Evolutionary conservation across 148 eudicot genomes (phyloP).

Genomic region (Vaccinium vitisidaea): DNA sequence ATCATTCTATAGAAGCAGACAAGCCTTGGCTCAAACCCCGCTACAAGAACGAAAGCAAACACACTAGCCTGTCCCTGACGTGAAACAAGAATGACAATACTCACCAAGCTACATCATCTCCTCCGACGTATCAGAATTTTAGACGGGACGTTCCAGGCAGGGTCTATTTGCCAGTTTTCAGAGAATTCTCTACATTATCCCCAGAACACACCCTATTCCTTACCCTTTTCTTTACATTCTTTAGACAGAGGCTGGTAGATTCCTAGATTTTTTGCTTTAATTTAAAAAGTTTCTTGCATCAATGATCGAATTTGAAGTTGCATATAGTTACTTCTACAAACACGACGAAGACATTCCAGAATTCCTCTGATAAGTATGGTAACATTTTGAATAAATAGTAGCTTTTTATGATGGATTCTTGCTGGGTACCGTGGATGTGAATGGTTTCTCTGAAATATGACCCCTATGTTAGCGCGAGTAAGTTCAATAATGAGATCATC

Average conservation of each 20-base stretch:
- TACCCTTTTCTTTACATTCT: neutral
- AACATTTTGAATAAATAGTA: neutral
- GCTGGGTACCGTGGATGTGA: neutral
- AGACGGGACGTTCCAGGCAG: neutral
- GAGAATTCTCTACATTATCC: neutral
- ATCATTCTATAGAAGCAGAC: neutral
- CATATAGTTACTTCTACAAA: neutral
- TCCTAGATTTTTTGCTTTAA: neutral
- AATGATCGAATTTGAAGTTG: neutral
- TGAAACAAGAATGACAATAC: neutral
- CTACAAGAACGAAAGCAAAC: neutral
- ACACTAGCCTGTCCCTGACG: neutral
- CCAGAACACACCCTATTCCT: neutral
- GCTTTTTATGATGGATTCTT: neutral
- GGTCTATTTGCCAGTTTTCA: neutral
- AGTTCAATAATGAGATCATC: neutral
- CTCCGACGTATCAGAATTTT: neutral
- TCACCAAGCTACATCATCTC: neutral
- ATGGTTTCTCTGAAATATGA: neutral
- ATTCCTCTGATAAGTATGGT: neutral
- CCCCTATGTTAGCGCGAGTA: neutral
- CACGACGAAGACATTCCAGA: neutral
- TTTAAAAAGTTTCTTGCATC: neutral
- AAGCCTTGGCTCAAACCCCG: neutral
- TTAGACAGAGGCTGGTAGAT: neutral